Base-by-base conservation (phyloP, 495 filamentous ascomycete species). In the Hypoxylon lienhwacheense region DNA sequence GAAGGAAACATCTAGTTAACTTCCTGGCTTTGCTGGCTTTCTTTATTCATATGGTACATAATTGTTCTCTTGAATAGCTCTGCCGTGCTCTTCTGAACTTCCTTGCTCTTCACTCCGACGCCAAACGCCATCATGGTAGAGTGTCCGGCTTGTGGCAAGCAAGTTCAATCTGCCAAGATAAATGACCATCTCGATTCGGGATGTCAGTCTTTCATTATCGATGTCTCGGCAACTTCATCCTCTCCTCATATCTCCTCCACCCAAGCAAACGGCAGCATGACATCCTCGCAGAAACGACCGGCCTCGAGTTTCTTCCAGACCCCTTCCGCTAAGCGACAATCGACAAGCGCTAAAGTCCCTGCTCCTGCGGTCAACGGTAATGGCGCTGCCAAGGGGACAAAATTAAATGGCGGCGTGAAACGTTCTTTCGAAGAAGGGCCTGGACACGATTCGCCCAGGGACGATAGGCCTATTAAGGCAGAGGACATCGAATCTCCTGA, bases 141-240 rank as follows among this genome's bases (percentile, higher is more conserved):
- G 47, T 98, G 93, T 65, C 93, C 93, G 4, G 88, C 91, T 47
- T 98, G 93, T 72, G 75, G 79, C 40, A 87, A 89, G 54, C 73
- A 78, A 31, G 91, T 97, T 55, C 81, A 84, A 42, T 74, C 86
- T 44, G 59, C 73, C 45, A 81, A 87, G 50, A 98, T 98, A 73
- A 98, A 98, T 68, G 77, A 79, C 40, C 93, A 98, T 66, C 83
- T 98, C 59, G 93, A 98, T 69, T 90, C 88, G 11, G 80, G 81
- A 60, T 97, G 93, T 70, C 70, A 83, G 60, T 73, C 67, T 12
- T 83, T 83, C 60, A 64, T 87, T 35, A 65, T 79, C 68, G 79
- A 70, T 57, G 70, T 47, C 61, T 53, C 57, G 24, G 35, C 61
- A 7, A 47, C 37, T 1, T 58, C 66, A 11, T 64, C 71, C 10